Evolutionary conservation across 179 eudicot species (phyloP).

Genomic region (Gypsophila paniculata): DNA sequence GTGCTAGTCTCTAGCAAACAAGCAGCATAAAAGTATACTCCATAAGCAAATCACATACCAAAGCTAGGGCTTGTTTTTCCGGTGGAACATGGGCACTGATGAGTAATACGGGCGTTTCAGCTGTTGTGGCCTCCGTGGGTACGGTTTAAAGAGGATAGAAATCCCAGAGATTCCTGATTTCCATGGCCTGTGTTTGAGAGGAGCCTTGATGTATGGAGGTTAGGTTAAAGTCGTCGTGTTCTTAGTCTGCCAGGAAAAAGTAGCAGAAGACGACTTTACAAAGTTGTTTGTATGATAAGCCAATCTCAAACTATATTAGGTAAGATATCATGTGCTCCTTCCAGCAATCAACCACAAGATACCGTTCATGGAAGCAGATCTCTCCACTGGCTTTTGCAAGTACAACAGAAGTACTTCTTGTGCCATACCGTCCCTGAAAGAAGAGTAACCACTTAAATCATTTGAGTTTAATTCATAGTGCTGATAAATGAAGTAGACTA

Average conservation of each 20-base stretch:
- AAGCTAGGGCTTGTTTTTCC: background rate
- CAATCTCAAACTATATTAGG: slow-evolving; percentile 16
- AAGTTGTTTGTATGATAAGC: background rate
- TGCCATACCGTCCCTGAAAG: slow-evolving; percentile 43
- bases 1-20: too few species aligned
- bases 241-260: background rate
- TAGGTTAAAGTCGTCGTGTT: background rate
- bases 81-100: background rate
- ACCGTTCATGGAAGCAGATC: slow-evolving; percentile 36
- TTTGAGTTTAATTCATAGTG: background rate
- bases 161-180: background rate
- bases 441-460: background rate
- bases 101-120: background rate
- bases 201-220: background rate
- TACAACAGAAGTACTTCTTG: slow-evolving; percentile 41
- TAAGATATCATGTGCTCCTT: slow-evolving; percentile 35
- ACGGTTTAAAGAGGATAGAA: background rate
- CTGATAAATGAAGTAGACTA: background rate
- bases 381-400: slow-evolving; percentile 30
- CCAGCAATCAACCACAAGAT: slow-evolving; percentile 33
- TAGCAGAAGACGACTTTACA: background rate
- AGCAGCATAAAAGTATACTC: too few species aligned
- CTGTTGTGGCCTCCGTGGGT: background rate
- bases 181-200: background rate
- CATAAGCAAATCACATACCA: background rate